Evolutionary conservation across 352 stramenopile genomes (phyloP), one percentile per base, ranked within the genome.

Genomic region (Chrysophaeum taylorii): DNA sequence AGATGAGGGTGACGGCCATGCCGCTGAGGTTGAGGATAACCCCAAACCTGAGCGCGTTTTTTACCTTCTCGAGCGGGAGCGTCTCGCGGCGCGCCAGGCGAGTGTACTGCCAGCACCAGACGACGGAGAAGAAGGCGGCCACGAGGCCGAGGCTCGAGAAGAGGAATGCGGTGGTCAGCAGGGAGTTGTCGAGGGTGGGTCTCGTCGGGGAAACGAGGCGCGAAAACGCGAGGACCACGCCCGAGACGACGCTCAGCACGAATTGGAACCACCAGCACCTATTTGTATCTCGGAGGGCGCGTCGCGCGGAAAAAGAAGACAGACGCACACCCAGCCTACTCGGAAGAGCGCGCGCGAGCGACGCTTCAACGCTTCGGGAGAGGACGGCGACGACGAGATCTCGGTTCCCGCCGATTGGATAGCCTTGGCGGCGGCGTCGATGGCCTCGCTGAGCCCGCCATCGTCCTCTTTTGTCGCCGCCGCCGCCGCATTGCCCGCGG

Each of bases 241-340:
- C 72, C 27, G 68, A 76, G 37, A 87, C 73, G 0, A 77, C 74
- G 5, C 78, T 85, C 0, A 88, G 72, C 42, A 88, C 85, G 0
- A 86, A 37, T 74, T 88, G 83, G n/a, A 66, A 68, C 83, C 83
- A 88, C 83, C 83, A 88, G 15, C 5, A 66, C 45, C 45, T 57
- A 27, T 21, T 48, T 48, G 21, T 21, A 21, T 21, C 41, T 48
- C 14, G 41, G 41, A 21, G 45, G 45, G 23, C 45, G 45, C 9
- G 45, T 12, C n/a, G n/a, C n/a, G n/a, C n/a, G n/a, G n/a, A n/a
- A n/a, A n/a, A n/a, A n/a, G n/a, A n/a, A n/a, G n/a, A n/a, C n/a
- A n/a, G n/a, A n/a, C n/a, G n/a, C n/a, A n/a, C n/a, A n/a, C n/a
- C n/a, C n/a, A n/a, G n/a, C n/a, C n/a, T n/a, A n/a, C n/a, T n/a